Conservation (phyloP, 2,329 filamentous ascomycete genomes). For the Scopulariopsis brevicaulis region DNA sequence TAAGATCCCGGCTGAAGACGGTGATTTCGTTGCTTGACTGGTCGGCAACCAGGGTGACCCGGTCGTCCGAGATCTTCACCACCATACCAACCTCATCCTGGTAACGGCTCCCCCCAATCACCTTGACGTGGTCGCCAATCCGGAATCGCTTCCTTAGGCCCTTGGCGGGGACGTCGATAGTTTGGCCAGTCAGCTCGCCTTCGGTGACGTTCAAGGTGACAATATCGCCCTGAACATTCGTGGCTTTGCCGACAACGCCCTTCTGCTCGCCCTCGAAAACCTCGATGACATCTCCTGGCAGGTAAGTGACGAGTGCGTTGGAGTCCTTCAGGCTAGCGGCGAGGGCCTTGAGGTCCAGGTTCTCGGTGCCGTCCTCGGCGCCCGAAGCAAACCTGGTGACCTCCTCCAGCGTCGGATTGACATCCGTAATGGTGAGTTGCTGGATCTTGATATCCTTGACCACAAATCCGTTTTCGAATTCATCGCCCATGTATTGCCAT, state of each 20-base stretch:
- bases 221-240: conserved; percentile 82
- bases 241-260: conserved; percentile 76
- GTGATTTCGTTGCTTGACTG: conserved; percentile 89
- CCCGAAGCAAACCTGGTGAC: conserved; percentile 88
- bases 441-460: conserved; percentile 91
- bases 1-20: conserved; percentile 93
- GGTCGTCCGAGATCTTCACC: conserved; percentile 83
- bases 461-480: conserved; percentile 86
- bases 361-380: conserved; percentile 84
- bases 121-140: conserved; percentile 94
- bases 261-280: conserved; percentile 93
- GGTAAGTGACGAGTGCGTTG: conserved; percentile 70
- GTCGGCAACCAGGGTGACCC: conserved; percentile 86
- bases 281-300: conserved; percentile 92
- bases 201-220: conserved; percentile 79
- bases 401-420: conserved; percentile 89
- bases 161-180: conserved; percentile 86
- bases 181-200: conserved; percentile 70
- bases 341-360: conserved; percentile 82
- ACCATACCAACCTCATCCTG: conserved; percentile 96
- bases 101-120: conserved; percentile 90
- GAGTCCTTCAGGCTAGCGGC: conserved; percentile 82
- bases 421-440: conserved; percentile 72
- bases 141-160: conserved; percentile 86
- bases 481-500: conserved; percentile 79